Base-by-base conservation (phyloP, 768 basidiomycete genomes). In the Collybiopsis confluens region DNA sequence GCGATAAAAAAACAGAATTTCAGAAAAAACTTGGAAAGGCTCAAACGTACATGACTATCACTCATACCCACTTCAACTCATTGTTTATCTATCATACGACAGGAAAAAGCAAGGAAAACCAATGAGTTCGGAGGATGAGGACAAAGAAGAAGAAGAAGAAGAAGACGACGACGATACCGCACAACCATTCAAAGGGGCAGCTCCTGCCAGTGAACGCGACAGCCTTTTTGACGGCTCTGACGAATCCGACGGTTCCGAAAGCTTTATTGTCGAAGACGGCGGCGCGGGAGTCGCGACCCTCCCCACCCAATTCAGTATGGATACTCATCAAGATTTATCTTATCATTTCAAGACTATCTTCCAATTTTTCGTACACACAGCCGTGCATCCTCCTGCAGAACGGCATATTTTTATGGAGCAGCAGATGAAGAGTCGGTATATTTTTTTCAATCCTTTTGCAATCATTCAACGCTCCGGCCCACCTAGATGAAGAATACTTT, bases 341-440 rank as follows among this genome's bases (percentile, higher is more conserved):
- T 80, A 87, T 57, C 88, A 92, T 57, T 92, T 92, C 79, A 93
- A 92, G 70, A 85, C 88, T 36, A 76, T 93, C 41, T 92, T 90
- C 59, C 92, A 96, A 63, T 79, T 93, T 26, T 89, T 93, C 58
- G 88, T 93, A 11, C 85, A 93, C 59, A 71, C 95, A 38, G 87
- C 88, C 35, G 83, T 90, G 27, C 80, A 73, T 28, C 74, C 80
- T 4, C 65, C 73, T 16, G 67, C 65, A 2, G 73, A 83, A 43
- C 74, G 90, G 18, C 72, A 70, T 44, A 60, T 68, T 5, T 85
- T 82, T 60, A 81, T 88, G 79, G 64, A 78, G 56, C 59, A 71
- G 20, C 74, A 73, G 48, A 67, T 83, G 54, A 72, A 76, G 68
- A 74, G 87, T 84, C 54, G 53, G 68, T 63, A 45, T 37, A n/a